A percentile compares a stretch with the other conserved stretches of the same genome.
phyloP scores from a whole-genome alignment of 495 filamentous ascomycete genomes.

The Cairneyella variabilis region DNA sequence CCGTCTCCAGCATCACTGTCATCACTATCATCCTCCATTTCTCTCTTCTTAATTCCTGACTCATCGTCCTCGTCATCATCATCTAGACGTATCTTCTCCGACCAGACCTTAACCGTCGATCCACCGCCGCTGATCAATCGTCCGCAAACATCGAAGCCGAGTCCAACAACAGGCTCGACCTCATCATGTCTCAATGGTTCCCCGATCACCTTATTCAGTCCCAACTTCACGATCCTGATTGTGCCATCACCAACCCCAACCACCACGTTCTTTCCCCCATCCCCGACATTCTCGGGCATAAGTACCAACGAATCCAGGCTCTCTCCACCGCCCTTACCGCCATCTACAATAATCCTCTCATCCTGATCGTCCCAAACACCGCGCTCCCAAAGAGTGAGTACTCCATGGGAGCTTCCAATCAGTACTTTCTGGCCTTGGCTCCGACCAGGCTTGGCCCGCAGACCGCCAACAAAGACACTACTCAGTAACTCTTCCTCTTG shows the following conservation, averaged over 20 bases:
- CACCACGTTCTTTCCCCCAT: slow-evolving; percentile 64
- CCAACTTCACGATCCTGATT: slow-evolving; percentile 43
- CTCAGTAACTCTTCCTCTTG: slow-evolving; percentile 90
- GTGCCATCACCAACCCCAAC: slow-evolving; percentile 73
- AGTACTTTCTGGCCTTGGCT: slow-evolving; percentile 73
- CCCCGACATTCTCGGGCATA: slow-evolving; percentile 60
- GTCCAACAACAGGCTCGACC: slow-evolving; percentile 69
- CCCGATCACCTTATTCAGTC: slow-evolving; percentile 54
- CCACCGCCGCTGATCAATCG: slow-evolving; percentile 86
- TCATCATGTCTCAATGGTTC: slow-evolving; percentile 71
- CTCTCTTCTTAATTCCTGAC: slow-evolving; percentile 30
- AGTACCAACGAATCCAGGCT: slow-evolving; percentile 67
- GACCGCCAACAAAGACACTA: slow-evolving; percentile 67
- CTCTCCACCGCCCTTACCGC: slow-evolving; percentile 53
- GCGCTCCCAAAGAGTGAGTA: slow-evolving; percentile 88
- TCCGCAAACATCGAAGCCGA: slow-evolving; percentile 79
- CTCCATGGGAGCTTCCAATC: slow-evolving; percentile 73
- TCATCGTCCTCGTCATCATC: slow-evolving; percentile 36
- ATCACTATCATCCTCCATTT: slow-evolving; percentile 4
- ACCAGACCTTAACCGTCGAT: slow-evolving; percentile 80
- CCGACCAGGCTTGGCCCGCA: slow-evolving; percentile 52
- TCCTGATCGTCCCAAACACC: slow-evolving; percentile 94
- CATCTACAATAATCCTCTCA: slow-evolving; percentile 72
- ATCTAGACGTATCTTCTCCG: slow-evolving; percentile 45
- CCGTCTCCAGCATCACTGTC: slow-evolving; percentile 13